Evolutionary conservation across 768 basidiomycete species (phyloP).

Genomic region (Mycena filopes): DNA sequence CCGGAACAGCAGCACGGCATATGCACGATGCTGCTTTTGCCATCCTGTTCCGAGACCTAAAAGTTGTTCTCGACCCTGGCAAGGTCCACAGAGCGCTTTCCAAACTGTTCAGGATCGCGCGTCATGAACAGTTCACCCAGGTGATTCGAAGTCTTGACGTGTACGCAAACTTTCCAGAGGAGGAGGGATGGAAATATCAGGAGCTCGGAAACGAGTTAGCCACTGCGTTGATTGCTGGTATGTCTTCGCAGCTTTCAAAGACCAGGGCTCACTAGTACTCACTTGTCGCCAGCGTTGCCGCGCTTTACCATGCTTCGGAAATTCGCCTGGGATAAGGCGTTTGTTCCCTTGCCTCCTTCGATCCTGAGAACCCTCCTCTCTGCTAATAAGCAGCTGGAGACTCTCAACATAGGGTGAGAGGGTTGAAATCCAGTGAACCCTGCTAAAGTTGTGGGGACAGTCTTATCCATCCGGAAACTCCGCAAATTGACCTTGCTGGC

Average conservation of each 20-base stretch:
- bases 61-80: neutral
- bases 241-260: neutral
- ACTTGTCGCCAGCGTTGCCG: too few relatives aligned
- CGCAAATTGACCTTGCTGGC: neutral
- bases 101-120: neutral
- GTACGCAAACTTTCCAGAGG: neutral
- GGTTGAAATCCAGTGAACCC: too few relatives aligned
- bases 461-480: neutral
- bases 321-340: neutral
- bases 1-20: neutral
- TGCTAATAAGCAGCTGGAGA: neutral
- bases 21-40: constrained; percentile 2
- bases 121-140: neutral
- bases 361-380: neutral
- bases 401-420: neutral
- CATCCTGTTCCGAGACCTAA: neutral
- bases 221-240: neutral
- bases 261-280: neutral
- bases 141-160: neutral
- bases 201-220: neutral
- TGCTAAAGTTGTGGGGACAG: too few relatives aligned
- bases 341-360: neutral
- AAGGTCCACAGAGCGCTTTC: neutral
- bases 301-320: neutral
- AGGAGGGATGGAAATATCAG: neutral